A percentile compares a stretch with the other conserved stretches of the same genome.
Evolutionary conservation across 768 basidiomycete genomes (phyloP).

Genomic region (Tubosaeta sp.): DNA sequence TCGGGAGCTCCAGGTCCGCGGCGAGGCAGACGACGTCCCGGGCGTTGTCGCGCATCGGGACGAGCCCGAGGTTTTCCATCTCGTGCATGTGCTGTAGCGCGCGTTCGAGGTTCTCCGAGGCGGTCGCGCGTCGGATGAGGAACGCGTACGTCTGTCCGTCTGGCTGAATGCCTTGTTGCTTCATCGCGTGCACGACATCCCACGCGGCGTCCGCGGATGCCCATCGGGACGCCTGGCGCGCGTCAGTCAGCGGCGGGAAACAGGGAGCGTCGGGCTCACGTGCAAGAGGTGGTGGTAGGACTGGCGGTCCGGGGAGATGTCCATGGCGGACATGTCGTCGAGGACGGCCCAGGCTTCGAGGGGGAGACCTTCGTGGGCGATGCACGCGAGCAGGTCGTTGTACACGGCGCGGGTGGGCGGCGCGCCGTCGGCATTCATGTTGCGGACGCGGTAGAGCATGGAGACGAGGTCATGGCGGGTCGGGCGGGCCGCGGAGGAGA

Average conservation of each 20-base stretch:
- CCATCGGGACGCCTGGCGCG: conserved; percentile 43
- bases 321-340: conserved; percentile 59
- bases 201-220: conserved; percentile 37
- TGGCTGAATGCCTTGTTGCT: conserved; percentile 42
- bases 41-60: conserved; percentile 46
- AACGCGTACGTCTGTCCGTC: conserved; percentile 50
- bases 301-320: conserved; percentile 44
- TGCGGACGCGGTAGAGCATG: conserved; percentile 42
- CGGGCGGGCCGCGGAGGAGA: too few relatives aligned
- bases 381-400: conserved; percentile 49
- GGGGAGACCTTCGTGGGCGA: conserved; percentile 39
- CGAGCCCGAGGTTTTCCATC: conserved; percentile 49
- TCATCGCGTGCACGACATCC: conserved; percentile 54
- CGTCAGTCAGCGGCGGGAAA: conserved; percentile 6
- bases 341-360: conserved; percentile 61
- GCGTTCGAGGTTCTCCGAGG: conserved; percentile 56
- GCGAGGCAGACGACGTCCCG: conserved; percentile 52
- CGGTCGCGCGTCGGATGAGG: conserved; percentile 46
- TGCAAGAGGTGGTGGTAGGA: conserved; percentile 59
- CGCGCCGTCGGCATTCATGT: conserved; percentile 57
- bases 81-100: conserved; percentile 57
- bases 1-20: conserved; percentile 49
- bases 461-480: conserved; percentile 21
- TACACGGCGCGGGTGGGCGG: conserved; percentile 55
- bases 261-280: conserved; percentile 35